These are phyloP conservation scores for Aspergillus melleus DNA, from an alignment of 2,329 filamentous ascomycete species.

Conservation along the genomic window DNA sequence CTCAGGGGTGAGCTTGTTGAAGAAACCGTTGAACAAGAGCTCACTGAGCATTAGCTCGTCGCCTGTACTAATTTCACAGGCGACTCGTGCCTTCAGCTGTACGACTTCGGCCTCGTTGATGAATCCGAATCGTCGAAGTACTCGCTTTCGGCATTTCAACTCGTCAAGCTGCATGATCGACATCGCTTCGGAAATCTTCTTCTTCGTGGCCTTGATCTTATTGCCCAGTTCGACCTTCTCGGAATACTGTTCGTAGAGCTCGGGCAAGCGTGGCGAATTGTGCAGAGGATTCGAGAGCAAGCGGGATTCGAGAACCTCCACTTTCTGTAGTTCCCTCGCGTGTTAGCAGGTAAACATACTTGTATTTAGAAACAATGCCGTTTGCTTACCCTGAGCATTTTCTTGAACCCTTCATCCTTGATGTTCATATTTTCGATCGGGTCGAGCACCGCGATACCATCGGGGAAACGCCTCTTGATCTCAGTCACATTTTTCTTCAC, in stretches of 20 bases:
- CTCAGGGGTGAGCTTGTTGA: conserved; percentile 91
- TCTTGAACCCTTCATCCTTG: conserved; percentile 88
- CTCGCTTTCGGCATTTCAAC: conserved; percentile 91
- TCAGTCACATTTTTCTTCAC: conserved; percentile 71
- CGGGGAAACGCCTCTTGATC: conserved; percentile 83
- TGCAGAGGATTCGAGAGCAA: conserved; percentile 88
- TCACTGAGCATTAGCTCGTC: conserved; percentile 93
- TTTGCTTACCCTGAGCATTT: conserved; percentile 66
- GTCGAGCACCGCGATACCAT: conserved; percentile 84
- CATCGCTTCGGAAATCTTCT: conserved; percentile 79
- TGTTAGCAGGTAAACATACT: conserved; percentile 18
- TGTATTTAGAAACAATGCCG: background rate
- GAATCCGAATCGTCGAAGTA: conserved; percentile 89
- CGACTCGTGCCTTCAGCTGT: conserved; percentile 93
- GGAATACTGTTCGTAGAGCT: conserved; percentile 84
- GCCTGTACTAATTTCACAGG: conserved; percentile 95
- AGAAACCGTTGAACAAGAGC: conserved; percentile 94
- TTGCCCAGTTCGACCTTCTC: conserved; percentile 73
- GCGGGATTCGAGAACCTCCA: conserved; percentile 91
- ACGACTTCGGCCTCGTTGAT: conserved; percentile 96
- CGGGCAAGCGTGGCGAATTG: conserved; percentile 78
- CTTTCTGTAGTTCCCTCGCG: conserved; percentile 63
- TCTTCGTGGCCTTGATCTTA: conserved; percentile 85
- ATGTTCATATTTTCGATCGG: conserved; percentile 97
- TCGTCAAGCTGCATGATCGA: conserved; percentile 93